These are phyloP conservation scores for Fusarium palustre DNA, from an alignment of 2,329 filamentous ascomycete genomes.

Conservation along the genomic window DNA sequence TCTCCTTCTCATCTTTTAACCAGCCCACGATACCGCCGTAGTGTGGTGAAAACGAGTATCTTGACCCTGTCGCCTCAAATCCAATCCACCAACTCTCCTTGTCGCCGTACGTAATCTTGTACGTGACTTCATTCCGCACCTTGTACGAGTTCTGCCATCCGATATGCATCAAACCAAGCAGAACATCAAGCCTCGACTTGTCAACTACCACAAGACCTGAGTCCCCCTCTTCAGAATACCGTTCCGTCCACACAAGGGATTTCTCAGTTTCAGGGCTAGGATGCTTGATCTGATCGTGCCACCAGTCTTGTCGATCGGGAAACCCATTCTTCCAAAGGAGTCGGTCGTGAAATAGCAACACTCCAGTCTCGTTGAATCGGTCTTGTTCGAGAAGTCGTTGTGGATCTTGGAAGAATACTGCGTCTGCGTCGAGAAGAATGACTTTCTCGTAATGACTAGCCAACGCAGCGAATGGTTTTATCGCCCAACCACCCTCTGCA, in stretches of 20 bases:
- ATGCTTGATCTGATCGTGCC: slow-evolving; percentile 52
- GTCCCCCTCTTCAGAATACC: slow-evolving; percentile 57
- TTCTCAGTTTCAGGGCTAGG: slow-evolving; percentile 50
- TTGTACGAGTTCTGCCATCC: slow-evolving; percentile 59
- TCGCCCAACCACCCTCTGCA: slow-evolving; percentile 53
- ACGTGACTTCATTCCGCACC: slow-evolving; percentile 56
- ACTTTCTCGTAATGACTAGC: slow-evolving; percentile 53
- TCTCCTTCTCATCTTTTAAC: slow-evolving; percentile 12
- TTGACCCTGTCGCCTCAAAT: slow-evolving; percentile 54
- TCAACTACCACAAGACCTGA: slow-evolving; percentile 57
- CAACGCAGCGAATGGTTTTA: slow-evolving; percentile 57
- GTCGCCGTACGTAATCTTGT: slow-evolving; percentile 57
- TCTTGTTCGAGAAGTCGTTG: slow-evolving; percentile 50
- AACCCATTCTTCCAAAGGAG: slow-evolving; percentile 54
- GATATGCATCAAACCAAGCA: slow-evolving; percentile 56
- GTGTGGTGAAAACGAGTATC: slow-evolving; percentile 55
- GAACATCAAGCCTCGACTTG: slow-evolving; percentile 53
- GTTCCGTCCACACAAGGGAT: slow-evolving; percentile 55
- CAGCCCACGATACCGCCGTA: slow-evolving; percentile 58
- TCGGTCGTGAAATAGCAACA: slow-evolving; percentile 57
- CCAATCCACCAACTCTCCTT: slow-evolving; percentile 62
- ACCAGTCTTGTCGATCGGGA: slow-evolving; percentile 53
- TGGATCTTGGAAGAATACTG: slow-evolving; percentile 54
- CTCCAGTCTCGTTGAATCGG: slow-evolving; percentile 50
- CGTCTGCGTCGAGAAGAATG: slow-evolving; percentile 55